Percentiles rank a stretch among this genome's conserved stretches.
phyloP scores from a whole-genome alignment of 2,329 filamentous ascomycete genomes.

The Hypomyces perniciosus region DNA sequence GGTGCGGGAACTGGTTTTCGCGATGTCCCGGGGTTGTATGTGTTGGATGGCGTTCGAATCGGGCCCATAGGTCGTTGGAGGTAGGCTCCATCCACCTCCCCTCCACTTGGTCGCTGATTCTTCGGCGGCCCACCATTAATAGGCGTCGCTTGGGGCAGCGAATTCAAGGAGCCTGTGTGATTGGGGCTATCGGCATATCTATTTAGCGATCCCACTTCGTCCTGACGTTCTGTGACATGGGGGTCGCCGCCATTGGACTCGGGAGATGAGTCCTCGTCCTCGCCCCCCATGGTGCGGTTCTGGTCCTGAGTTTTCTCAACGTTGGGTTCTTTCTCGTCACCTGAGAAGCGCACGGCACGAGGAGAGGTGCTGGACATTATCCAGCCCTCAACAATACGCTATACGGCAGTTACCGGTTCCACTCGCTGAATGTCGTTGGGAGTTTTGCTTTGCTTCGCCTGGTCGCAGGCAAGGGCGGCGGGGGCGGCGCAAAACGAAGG shows the following conservation, averaged over 20 bases:
- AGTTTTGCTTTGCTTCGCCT: not conserved
- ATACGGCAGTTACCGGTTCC: not conserved
- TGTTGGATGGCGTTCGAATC: conserved; percentile 68
- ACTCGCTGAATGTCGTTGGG: not conserved
- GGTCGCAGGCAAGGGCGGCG: not conserved
- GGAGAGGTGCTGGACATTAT: conserved; percentile 45
- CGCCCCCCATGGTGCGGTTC: conserved; percentile 26
- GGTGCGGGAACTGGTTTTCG: conserved; percentile 38
- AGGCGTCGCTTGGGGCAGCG: conserved; percentile 34
- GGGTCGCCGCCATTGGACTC: conserved; percentile 35
- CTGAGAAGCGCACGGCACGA: conserved; percentile 51
- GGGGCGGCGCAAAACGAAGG: conserved; percentile 1
- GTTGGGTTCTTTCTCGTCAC: conserved; percentile 37
- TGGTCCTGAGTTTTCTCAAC: conserved; percentile 37
- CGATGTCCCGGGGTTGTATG: conserved; percentile 66
- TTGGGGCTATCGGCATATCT: conserved; percentile 38
- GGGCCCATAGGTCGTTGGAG: conserved; percentile 63
- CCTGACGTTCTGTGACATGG: conserved; percentile 43
- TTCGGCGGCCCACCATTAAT: conserved; percentile 35
- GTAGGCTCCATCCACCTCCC: conserved; percentile 26
- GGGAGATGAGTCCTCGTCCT: conserved; percentile 23
- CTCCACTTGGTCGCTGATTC: conserved; percentile 31
- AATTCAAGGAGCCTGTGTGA: conserved; percentile 37
- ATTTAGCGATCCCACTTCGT: conserved; percentile 40
- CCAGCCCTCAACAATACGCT: conserved; percentile 7